These are phyloP conservation scores for Trametes versicolor DNA, from an alignment of 1,284 basidiomycete species.

Conservation along the genomic window DNA sequence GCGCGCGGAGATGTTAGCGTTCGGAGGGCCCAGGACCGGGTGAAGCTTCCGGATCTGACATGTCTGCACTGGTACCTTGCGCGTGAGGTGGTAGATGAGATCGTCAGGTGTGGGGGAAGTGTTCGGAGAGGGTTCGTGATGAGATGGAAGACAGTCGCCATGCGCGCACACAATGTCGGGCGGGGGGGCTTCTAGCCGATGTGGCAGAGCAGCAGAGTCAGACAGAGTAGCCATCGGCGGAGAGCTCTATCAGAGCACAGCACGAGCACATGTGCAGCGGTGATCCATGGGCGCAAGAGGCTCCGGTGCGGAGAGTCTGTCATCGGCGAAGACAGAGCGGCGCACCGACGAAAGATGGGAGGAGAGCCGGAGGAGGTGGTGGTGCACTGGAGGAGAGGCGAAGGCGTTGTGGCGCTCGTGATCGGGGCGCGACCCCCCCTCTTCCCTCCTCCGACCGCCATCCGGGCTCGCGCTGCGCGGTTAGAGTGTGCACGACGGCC, in stretches of 20 bases:
- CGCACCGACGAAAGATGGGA: neutral
- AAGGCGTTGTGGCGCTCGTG: conserved; percentile 3
- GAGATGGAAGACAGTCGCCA: conserved; percentile 5
- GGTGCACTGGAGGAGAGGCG: neutral
- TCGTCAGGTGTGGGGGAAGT: neutral
- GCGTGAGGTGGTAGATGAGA: neutral
- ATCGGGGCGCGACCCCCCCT: neutral
- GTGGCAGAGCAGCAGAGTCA: neutral
- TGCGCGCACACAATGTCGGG: conserved; percentile 2
- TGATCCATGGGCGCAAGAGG: neutral
- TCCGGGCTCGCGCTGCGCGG: neutral
- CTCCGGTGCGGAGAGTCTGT: neutral
- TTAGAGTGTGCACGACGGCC: neutral
- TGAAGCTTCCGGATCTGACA: neutral
- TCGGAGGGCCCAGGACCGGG: neutral
- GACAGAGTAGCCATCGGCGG: neutral
- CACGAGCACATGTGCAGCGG: neutral
- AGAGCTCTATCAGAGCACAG: conserved; percentile 3
- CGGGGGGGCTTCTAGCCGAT: neutral
- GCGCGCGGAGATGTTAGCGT: neutral
- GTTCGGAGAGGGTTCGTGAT: neutral
- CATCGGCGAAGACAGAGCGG: neutral
- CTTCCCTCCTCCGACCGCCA: neutral
- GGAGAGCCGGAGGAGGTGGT: neutral
- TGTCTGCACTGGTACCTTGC: neutral